Base-by-base conservation (phyloP, 768 basidiomycete species). In the Russula compacta region DNA sequence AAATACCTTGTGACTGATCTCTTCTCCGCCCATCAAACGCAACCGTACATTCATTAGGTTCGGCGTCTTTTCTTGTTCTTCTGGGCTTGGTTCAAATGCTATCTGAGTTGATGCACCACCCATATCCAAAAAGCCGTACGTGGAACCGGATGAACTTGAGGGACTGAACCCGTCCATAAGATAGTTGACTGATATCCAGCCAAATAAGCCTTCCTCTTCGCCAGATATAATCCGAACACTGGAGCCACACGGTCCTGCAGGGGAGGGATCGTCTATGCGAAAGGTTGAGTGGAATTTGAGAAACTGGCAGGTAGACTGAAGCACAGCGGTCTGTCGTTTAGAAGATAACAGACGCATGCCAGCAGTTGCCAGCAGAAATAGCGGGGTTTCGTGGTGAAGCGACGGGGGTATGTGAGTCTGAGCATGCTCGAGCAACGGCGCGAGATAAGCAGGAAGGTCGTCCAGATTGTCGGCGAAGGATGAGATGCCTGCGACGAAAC, bases 161-260 rank as follows among this genome's bases (percentile, higher is more conserved):
- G 79, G 79, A 1, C 77, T 78, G 69, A 99, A 99, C 1, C 95
- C 95, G 69, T 98, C 90, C 92, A 98, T 95, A 52, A 98, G 85
- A 72, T 99, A 98, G 73, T 98, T 99, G 68, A 98, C 93, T 0
- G 95, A 94, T 59, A 99, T 93, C 97, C 97, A 99, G 0, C 97
- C 97, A 73, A 94, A 98, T 46, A 98, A 76, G 0, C 97, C 97
- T 70, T 99, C 97, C 73, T 99, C 97, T 73, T 98, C 95, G 60
- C 97, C 97, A 3, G 92, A 91, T 68, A 98, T 98, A 64, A 98
- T 92, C 47, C 88, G 85, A 2, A 98, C 84, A 67, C 88, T 94
- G 51, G 89, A 83, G n/a, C 91, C 91, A 71, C 95, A 99, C 3
- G 91, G 92, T 10, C 92, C 92, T 40, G 77, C 74, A 5, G 76